Base-by-base conservation (phyloP, 805 yeast genomes). In the Clavispora phyllophila region DNA sequence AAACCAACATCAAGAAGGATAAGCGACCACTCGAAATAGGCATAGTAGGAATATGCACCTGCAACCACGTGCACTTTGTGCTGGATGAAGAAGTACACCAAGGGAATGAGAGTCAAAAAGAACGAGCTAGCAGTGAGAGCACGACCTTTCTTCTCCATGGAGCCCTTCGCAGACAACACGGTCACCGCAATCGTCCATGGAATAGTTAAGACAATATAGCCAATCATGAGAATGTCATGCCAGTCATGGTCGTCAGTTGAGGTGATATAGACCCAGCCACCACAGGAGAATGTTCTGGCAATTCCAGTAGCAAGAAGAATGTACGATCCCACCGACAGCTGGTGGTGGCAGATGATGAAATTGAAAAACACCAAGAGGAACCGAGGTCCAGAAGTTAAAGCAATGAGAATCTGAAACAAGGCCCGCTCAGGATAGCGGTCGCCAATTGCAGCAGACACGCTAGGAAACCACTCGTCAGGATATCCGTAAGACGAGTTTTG, bases 381-480 rank as follows among this genome's bases (percentile, higher is more conserved):
- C 51, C 98, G 77, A 14, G 97, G 97, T 29, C 96, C 96, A 0
- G 98, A 76, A 0, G 98, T 90, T 36, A 91, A 63, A 1, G 98
- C 99, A 50, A 93, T 93, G 48, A 91, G 65, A 28, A 91, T 73
- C 65, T 93, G 99, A 62, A 91, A 93, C 15, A 93, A 65, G 1
- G 96, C 87, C 51, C 99, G 72, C 65, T 93, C 99, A 0, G 99
- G 99, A 60, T 89, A 93, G 46, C 97, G 66, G 61, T 93, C 99
- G 36, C 99, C 99, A 58, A 93, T 93, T 1, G 99, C 79, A 1
- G 99, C 98, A 28, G 95, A 84, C 2, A 93, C 99, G 56, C 95
- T 84, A 2, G 99, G 99, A 60, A 93, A 91, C 98, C 99, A 93
- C 63, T 93, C 99, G 46, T 90, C 93, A 2, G 99, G 99, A 59